Evolutionary conservation across 768 basidiomycete genomes (phyloP).

Genomic region (Suillus subalutaceus): DNA sequence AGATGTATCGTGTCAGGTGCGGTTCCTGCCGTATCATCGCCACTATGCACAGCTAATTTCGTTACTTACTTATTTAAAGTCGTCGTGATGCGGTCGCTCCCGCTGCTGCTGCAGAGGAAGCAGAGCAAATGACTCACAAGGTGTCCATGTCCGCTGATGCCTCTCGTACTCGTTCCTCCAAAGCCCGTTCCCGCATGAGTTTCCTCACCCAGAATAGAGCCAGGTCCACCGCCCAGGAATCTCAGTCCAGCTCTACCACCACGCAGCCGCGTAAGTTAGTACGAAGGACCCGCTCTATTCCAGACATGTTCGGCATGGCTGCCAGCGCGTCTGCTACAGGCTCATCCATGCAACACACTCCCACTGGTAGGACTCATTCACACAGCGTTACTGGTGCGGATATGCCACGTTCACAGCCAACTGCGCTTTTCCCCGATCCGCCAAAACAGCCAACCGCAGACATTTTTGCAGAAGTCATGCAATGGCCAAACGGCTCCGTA

Average conservation of each 20-base stretch:
- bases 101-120: slow-evolving; percentile 50
- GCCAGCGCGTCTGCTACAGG: slow-evolving; percentile 34
- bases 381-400: slow-evolving; percentile 80
- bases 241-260: slow-evolving; percentile 7
- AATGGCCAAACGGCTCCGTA: slow-evolving; percentile 46
- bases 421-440: slow-evolving; percentile 28
- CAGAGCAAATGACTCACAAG: slow-evolving; percentile 42
- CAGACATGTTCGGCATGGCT: slow-evolving; percentile 47
- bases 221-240: slow-evolving; percentile 41
- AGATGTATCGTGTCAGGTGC: slow-evolving; percentile 78
- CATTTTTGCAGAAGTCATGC: slow-evolving; percentile 68
- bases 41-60: background rate
- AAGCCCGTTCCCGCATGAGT: slow-evolving; percentile 68
- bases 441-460: slow-evolving; percentile 43
- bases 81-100: slow-evolving; percentile 66
- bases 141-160: slow-evolving; percentile 39
- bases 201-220: slow-evolving; percentile 55
- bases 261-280: slow-evolving; percentile 51
- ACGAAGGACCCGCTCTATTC: slow-evolving; percentile 76
- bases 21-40: background rate
- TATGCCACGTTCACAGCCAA: slow-evolving; percentile 44
- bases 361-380: slow-evolving; percentile 66
- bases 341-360: slow-evolving; percentile 30
- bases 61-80: slow-evolving; percentile 35
- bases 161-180: slow-evolving; percentile 40